Evolutionary conservation across 495 filamentous ascomycete genomes (phyloP), one percentile per base, ranked within the genome.

Genomic region (Massariosphaeria phaeospora): DNA sequence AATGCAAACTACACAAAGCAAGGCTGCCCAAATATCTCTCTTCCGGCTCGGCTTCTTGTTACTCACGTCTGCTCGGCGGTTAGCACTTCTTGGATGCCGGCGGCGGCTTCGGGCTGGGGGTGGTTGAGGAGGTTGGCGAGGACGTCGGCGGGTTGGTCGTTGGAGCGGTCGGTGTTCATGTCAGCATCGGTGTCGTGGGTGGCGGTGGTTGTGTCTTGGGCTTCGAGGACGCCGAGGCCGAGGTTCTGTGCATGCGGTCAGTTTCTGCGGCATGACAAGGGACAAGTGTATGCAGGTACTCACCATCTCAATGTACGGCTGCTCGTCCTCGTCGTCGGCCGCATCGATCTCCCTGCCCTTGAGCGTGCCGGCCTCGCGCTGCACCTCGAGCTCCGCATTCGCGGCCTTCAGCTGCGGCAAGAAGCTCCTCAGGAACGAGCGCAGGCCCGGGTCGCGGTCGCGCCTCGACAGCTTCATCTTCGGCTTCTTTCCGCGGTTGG

Each of bases 251-350:
- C 1, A 3, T 9, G 10, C 13, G 29, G 30, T 44, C 12, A 45
- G 44, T 48, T 23, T 10, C 20, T 15, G 17, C 18, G 13, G 34
- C n/a, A 12, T 40, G 13, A 25, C 12, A 15, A 2, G 15, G 13
- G 6, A 9, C 5, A 20, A 24, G 30, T 1, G 13, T 38, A 17
- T 36, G 5, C 12, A 23, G 34, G 2, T 25, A 10, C 50, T 51
- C 20, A 64, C 62, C 63, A 66, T 63, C 40, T 63, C 63, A 40
- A 66, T 66, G 41, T 66, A 59, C 48, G 51, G 50, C 18, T 24
- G 50, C 40, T 55, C 57, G 11, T 27, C 53, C 25, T 60, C 60
- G 13, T 36, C 49, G 7, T 52, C 59, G 13, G 35, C 44, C 8
- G 15, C 13, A 27, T 63, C 63, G 2, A 66, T 40, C 2, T n/a